Conservation (phyloP, 202 grass and related monocot genomes). For the Zizania palustris region DNA sequence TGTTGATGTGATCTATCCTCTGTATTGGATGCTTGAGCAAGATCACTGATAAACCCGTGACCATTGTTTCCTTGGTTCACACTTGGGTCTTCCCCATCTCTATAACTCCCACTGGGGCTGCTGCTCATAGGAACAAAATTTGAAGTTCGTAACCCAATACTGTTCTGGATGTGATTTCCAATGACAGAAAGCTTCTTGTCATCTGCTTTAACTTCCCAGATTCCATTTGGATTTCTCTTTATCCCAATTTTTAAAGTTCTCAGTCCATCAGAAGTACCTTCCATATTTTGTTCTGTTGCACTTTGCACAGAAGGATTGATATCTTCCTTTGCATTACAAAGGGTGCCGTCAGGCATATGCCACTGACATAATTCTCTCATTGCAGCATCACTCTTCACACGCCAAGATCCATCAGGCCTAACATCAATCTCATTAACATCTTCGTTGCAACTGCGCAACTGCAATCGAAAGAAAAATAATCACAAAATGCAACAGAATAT, state of each 20-base stretch:
- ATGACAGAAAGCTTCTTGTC: conserved; percentile 48
- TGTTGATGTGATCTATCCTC: conserved; percentile 59
- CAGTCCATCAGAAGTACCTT: conserved; percentile 67
- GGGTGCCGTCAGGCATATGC: conserved; percentile 91
- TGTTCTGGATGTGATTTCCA: conserved; percentile 57
- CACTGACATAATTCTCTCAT: conserved; percentile 71
- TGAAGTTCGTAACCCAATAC: conserved; percentile 47
- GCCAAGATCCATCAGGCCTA: conserved; percentile 94
- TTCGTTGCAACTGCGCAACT: conserved; percentile 82
- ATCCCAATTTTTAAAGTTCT: conserved; percentile 75
- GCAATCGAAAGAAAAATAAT: conserved; percentile 42
- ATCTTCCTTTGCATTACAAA: conserved; percentile 48
- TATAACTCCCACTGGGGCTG: conserved; percentile 69
- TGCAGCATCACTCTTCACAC: conserved; percentile 74
- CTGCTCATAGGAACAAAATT: conserved; percentile 59
- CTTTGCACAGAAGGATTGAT: conserved; percentile 43
- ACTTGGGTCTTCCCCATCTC: conserved; percentile 79
- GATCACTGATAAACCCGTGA: conserved; percentile 70
- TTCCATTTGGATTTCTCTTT: conserved; percentile 71
- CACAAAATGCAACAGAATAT: conserved; percentile 1
- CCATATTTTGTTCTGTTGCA: conserved; percentile 58
- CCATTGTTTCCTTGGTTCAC: conserved; percentile 92
- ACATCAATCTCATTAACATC: conserved; percentile 95
- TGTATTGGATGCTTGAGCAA: conserved; percentile 52
- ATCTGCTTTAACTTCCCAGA: conserved; percentile 73